A percentile compares a stretch with the other conserved stretches of the same genome.
phyloP scores from a whole-genome alignment of 2,329 filamentous ascomycete species.

The Colletotrichum chrysophilum region DNA sequence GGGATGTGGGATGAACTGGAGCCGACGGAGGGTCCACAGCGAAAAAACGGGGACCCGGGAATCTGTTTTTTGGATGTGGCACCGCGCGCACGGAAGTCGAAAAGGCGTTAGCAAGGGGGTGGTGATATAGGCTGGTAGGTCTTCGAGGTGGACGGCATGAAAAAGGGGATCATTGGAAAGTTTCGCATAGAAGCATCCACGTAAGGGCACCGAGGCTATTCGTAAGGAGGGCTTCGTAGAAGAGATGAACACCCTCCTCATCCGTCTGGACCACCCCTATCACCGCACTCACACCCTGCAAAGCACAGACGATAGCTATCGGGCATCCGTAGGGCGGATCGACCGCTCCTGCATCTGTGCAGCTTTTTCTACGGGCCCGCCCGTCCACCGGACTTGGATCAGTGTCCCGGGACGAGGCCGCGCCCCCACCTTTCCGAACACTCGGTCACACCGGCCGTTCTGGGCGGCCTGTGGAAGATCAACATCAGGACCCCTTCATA shows the following conservation, averaged over 20 bases:
- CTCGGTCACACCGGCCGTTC: not conserved
- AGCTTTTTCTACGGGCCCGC: not conserved
- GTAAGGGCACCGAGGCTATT: not conserved
- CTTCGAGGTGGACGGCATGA: not conserved
- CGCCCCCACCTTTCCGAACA: not conserved
- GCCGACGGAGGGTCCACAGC: not conserved
- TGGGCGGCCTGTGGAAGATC: not conserved
- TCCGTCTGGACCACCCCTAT: not conserved
- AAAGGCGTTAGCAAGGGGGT: not conserved
- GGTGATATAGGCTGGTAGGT: not conserved
- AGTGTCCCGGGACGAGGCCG: not conserved
- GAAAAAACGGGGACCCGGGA: not conserved
- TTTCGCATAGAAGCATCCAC: not conserved
- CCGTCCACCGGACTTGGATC: not conserved
- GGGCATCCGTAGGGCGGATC: not conserved
- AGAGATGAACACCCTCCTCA: not conserved
- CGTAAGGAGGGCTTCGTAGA: not conserved
- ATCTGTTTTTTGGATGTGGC: not conserved
- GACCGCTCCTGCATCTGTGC: not conserved
- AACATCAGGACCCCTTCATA: not conserved
- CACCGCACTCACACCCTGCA: not conserved
- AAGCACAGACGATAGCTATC: not conserved
- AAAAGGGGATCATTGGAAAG: not conserved
- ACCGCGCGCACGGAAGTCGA: not conserved
- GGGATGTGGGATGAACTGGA: conserved; percentile 7